A percentile compares a stretch with the other conserved stretches of the same genome.
Conservation (phyloP, 2,329 filamentous ascomycete species). For the Diaporthe citriasiana region DNA sequence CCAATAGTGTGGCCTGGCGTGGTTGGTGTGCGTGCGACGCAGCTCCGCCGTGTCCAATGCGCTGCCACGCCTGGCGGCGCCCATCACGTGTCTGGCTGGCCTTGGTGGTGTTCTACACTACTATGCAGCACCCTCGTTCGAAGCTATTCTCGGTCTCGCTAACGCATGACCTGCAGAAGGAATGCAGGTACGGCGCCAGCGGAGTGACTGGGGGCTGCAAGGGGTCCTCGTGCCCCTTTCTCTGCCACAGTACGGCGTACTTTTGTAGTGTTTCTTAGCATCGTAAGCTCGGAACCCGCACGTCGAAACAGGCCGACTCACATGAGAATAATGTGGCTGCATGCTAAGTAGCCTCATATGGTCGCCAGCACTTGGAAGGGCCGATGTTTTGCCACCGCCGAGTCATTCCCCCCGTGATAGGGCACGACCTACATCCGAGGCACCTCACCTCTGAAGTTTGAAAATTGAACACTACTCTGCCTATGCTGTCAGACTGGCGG, state of each 20-base stretch:
- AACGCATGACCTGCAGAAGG: slow-evolving; percentile 34
- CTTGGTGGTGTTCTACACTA: slow-evolving; percentile 14
- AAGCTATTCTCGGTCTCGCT: slow-evolving; percentile 40
- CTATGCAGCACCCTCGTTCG: slow-evolving; percentile 15
- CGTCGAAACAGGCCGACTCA: slow-evolving; percentile 24
- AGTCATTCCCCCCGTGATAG: not conserved
- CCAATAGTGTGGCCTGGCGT: slow-evolving; percentile 23
- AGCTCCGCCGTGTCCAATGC: slow-evolving; percentile 6
- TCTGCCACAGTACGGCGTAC: slow-evolving; percentile 7
- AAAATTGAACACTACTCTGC: not conserved
- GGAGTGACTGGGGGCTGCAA: not conserved
- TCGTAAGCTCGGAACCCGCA: not conserved
- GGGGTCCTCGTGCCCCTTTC: slow-evolving; percentile 1
- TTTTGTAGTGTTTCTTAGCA: slow-evolving; percentile 11
- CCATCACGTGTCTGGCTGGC: slow-evolving; percentile 36
- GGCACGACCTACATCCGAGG: not conserved
- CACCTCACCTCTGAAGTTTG: not conserved
- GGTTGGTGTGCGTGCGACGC: slow-evolving; percentile 8
- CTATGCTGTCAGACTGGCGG: slow-evolving; percentile 23
- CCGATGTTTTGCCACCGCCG: slow-evolving; percentile 16
- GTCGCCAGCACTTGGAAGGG: not conserved
- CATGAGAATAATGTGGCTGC: slow-evolving; percentile 25
- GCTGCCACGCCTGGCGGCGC: not conserved
- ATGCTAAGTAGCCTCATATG: slow-evolving; percentile 14
- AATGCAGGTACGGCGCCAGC: slow-evolving; percentile 39